phyloP scores from a whole-genome alignment of 108 stramenopile genomes.

The Discostella stelligeroides region DNA sequence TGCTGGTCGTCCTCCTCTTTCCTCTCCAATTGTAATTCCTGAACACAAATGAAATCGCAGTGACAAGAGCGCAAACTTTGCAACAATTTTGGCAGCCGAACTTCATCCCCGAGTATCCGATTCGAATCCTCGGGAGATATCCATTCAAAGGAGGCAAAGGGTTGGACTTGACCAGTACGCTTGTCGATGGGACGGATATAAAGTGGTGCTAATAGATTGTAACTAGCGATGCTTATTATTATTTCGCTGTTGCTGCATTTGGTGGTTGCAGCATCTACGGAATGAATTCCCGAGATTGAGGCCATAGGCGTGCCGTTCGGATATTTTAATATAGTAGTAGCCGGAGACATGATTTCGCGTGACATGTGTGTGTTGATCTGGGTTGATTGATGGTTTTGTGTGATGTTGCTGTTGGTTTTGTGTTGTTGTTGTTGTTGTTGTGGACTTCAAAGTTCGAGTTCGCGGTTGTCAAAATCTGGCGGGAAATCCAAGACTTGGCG shows the following conservation, averaged over 20 bases:
- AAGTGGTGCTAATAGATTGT: constrained; percentile 58
- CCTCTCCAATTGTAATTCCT: constrained; percentile 58
- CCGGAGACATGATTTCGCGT: background rate
- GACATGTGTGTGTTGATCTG: background rate
- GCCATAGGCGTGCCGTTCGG: constrained; percentile 34
- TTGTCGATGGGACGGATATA: constrained; percentile 58
- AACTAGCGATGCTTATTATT: constrained; percentile 50
- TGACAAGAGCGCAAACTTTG: constrained; percentile 21
- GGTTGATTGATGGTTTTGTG: no score
- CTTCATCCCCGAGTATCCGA: constrained; percentile 26
- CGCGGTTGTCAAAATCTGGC: no score
- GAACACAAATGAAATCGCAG: constrained; percentile 60
- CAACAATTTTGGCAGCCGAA: constrained; percentile 42
- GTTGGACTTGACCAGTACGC: constrained; percentile 51
- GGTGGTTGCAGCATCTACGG: background rate
- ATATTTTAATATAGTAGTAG: background rate
- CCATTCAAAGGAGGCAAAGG: constrained; percentile 65
- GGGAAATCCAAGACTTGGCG: no score
- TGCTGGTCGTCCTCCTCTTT: background rate
- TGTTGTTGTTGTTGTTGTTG: no score
- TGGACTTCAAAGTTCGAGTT: no score
- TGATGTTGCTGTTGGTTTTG: no score
- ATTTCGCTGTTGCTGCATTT: background rate
- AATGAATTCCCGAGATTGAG: background rate
- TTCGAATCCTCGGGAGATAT: constrained; percentile 39